Base-by-base conservation (phyloP, 1,284 basidiomycete genomes). In the Cerrena zonata region DNA sequence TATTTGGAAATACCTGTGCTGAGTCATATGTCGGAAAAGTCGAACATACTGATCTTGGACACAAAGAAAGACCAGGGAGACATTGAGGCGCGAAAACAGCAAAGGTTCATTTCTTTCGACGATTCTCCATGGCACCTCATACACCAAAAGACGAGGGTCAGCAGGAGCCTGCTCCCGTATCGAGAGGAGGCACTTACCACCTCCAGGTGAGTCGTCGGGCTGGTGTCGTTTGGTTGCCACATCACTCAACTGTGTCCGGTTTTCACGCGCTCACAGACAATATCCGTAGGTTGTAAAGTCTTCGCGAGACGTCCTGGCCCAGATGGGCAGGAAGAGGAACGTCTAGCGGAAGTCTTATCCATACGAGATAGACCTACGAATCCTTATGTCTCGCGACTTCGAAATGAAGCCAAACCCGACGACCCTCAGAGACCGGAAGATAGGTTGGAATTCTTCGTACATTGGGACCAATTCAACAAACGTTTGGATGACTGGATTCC, bases 401-500 rank as follows among this genome's bases (percentile, higher is more conserved):
- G 56, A 60, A 50, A 53, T 43, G 52, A 47, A 30, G 48, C 73
- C 63, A 67, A 72, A 53, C 68, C 71, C 52, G 61, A 74, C 53
- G 74, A 78, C 49, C 69, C 61, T 53, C 66, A 70, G 56, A 80
- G 73, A 58, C 79, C 76, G 46, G 89, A 80, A 66, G 89, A 93
- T 66, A 86, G 90, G 62, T 79, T 84, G 63, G 94, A 98, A 68
- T 97, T 87, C 75, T 98, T 97, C 65, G 91, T 96, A 34, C 94
- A 98, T 65, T 98, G 94, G 84, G 91, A 95, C 63, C 84, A 91
- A 60, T 97, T 96, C 78, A 98, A 97, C 76, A 96, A 97, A 71
- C 93, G 96, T 62, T 78, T 99, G 47, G 96, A 99, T 68, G 96
- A 97, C 58, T 99, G 96, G 96, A 89, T 99, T n/a, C 75, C 86